phyloP scores from a whole-genome alignment of 345 rosid genomes.

The Laguncularia racemosa region DNA sequence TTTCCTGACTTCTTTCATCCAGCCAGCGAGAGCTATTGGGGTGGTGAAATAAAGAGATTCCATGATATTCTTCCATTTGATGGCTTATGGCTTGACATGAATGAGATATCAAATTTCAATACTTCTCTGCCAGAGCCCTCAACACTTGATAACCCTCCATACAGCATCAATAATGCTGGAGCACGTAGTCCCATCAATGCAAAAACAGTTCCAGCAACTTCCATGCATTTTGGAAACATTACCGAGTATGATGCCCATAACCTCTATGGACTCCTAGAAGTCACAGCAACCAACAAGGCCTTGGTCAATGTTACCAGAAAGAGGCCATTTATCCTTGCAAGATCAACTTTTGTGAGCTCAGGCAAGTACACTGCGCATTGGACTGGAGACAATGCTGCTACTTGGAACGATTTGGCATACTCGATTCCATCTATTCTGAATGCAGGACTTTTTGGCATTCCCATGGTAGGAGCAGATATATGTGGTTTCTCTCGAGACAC shows the following conservation, averaged over 20 bases:
- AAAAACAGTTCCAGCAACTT: constrained; percentile 46
- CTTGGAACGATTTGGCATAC: constrained; percentile 60
- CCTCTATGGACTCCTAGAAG: constrained; percentile 61
- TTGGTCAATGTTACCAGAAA: constrained; percentile 32
- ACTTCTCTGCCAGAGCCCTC: constrained; percentile 37
- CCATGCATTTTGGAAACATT: constrained; percentile 45
- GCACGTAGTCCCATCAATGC: constrained; percentile 22
- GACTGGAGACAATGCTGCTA: constrained; percentile 71
- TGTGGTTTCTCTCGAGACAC: constrained; percentile 55
- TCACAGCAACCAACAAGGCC: constrained; percentile 51
- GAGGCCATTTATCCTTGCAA: constrained; percentile 61
- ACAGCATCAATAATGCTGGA: constrained; percentile 56
- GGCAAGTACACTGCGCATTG: constrained; percentile 78
- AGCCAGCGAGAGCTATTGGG: constrained; percentile 35
- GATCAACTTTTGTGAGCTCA: constrained; percentile 75
- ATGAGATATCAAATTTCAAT: constrained; percentile 60
- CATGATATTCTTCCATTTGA: constrained; percentile 41
- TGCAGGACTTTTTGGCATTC: constrained; percentile 68
- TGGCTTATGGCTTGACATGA: constrained; percentile 86
- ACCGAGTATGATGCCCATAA: constrained; percentile 66
- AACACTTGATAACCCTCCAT: constrained; percentile 55
- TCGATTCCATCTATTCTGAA: constrained; percentile 52
- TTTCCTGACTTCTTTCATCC: constrained; percentile 70
- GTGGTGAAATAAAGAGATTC: constrained; percentile 45
- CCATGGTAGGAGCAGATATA: constrained; percentile 83